Base-by-base conservation (phyloP, 768 basidiomycete species). In the Aureoboletus auriporus region DNA sequence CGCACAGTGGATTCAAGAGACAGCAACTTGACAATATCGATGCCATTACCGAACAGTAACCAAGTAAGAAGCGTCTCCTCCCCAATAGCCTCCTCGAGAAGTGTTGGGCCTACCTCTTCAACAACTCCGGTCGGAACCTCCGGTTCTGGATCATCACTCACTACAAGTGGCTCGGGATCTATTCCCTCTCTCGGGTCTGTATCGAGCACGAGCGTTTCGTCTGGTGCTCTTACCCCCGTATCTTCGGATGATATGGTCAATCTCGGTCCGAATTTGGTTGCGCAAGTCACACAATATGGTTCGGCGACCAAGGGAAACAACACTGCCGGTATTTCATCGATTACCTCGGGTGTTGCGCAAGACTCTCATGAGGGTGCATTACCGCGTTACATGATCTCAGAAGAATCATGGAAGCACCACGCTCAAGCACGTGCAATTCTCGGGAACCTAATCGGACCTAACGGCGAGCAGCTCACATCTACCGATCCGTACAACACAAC, bases 401-500 rank as follows among this genome's bases (percentile, higher is more conserved):
- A 88, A 63, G 87, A 88, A 62, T 85, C 87, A 8, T 87, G 84
- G 86, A 86, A 89, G 64, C 88, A 89, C 55, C 85, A 89, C 44
- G 83, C 83, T 1, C 89, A 90, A 65, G 88, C 88, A 38, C 80
- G 86, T 6, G 86, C 88, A 2, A 88, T 91, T 48, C 69, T 92
- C 48, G 85, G 87, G 10, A 90, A 88, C 58, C 69, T 91, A 16
- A 89, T 92, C 36, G 89, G 90, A 17, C 89, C 87, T 1, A 89
- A 91, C 52, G 90, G 89, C 48, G 86, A 91, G 70, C 83, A 89
- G 65, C 71, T 92, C 53, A 89, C 88, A 27, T 89, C 87, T 20
- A 89, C 86, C 17, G 93, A 95, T 60, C 93, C 93, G n/a, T 92
- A 93, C 61, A 96, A 95, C 60, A 94, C 93, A 12, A 96, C 93